Base-by-base conservation (phyloP, 1,139 yeast species). In the Scheffersomyces stambukii region DNA sequence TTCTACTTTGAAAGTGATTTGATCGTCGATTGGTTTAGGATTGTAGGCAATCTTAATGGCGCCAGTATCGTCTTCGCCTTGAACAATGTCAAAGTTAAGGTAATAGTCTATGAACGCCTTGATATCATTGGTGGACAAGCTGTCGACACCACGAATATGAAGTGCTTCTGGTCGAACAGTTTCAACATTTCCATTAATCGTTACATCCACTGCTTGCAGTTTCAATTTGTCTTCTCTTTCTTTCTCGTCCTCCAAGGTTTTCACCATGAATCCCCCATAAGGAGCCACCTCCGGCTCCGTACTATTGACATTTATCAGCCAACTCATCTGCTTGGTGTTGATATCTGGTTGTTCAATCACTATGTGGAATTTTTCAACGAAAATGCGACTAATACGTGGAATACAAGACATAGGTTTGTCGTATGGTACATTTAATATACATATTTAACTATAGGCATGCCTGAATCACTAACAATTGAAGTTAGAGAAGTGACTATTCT, bases 141-240 rank as follows among this genome's bases (percentile, higher is more conserved):
- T 75, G 40, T 82, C 86, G 2, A 82, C 91, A 12, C 93, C 93
- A 28, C 59, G 50, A 3, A 82, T 38, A 32, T 59, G 64, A 15
- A 82, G 40, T 0, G 82, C 72, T 27, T 74, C 77, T 7, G 75
- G 72, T 28, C 77, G 42, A 16, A 57, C 30, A 2, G 43, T 45
- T 37, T 60, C 58, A 6, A 54, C 39, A 24, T 40, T 37, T n/a
- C 63, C 60, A 30, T 62, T 50, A 4, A 20, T 23, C 2, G 33
- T 40, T n/a, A 67, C 59, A 24, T 60, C 61, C 9, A 63, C 52
- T 17, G 57, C 47, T 37, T 65, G 68, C 33, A 52, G 45, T 29
- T 58, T 43, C 28, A 65, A 48, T 28, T 45, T 47, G 9, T 48
- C 48, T 29, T 58, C 57, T 29, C 59, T 48, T 25, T 50, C 54